Base-by-base conservation (phyloP, 108 stramenopile genomes). In the Cyclotella baltica region DNA sequence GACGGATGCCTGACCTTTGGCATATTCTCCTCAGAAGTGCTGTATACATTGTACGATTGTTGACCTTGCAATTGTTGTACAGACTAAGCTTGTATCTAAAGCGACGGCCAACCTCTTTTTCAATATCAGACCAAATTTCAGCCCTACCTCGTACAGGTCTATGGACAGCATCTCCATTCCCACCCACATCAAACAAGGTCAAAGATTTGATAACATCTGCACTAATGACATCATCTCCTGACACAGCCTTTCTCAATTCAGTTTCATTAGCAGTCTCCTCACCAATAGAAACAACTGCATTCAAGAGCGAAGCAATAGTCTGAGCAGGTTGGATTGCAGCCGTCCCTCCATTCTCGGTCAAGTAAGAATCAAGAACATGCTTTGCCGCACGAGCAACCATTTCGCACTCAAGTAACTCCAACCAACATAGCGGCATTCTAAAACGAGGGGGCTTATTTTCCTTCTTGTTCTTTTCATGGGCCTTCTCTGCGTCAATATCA, bases 341-440 rank as follows among this genome's bases (percentile, higher is more conserved):
- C 16, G 80, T 73, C 0, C 84, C 80, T 51, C 85, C 88, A 65
- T 85, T 80, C 51, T 89, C 89, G 1, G 70, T 81, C 59, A 96
- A 61, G 57, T 93, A 92, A 4, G 74, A 70, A 62, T 93, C 90
- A 0, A 98, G 83, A 35, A 96, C 88, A 73, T 96, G 95, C 86
- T 97, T 96, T 23, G 93, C 84, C 33, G 93, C 88, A 51, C 98
- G 95, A 16, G 98, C 95, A 19, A 98, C 92, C 88, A 99, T 99
- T 86, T 99, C 99, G 57, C 92, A 88, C 78, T 98, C 97, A 18
- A 98, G 88, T 6, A 98, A 76, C 74, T 99, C 97, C 22, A 96
- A 82, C 95, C 96, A 98, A 65, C 85, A 96, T 57, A 86, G 46
- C 5, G 98, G 95, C 90, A 97, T 90, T 51, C 76, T 81, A 55